These are phyloP conservation scores for Boletus sp. DNA, from an alignment of 1,284 basidiomycete genomes.

Conservation along the genomic window DNA sequence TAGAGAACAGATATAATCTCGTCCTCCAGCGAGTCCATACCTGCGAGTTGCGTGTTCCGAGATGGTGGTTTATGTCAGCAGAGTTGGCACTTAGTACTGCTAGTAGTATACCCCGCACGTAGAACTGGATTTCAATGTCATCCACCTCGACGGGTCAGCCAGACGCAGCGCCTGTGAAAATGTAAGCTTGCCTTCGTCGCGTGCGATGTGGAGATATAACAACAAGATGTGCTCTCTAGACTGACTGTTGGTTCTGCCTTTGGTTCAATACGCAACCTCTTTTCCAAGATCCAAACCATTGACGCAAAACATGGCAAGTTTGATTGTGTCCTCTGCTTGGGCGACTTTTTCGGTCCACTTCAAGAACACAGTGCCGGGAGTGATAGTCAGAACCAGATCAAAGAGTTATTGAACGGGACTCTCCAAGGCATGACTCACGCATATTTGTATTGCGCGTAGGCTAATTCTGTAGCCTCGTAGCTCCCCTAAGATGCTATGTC, in stretches of 20 bases:
- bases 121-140: constrained; percentile 17
- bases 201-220: constrained; percentile 2
- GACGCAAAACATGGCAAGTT: constrained; percentile 96
- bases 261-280: constrained; percentile 74
- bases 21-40: constrained; percentile 59
- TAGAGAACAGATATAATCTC: constrained; percentile 85
- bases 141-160: constrained; percentile 14
- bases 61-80: constrained; percentile 29
- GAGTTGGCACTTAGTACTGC: too few species aligned
- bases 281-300: constrained; percentile 82
- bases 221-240: constrained; percentile 39
- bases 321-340: constrained; percentile 81
- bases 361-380: constrained; percentile 40
- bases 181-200: constrained; percentile 34
- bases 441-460: background rate
- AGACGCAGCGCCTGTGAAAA: constrained; percentile 35
- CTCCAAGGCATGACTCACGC: constrained; percentile 52
- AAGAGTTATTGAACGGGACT: constrained; percentile 61
- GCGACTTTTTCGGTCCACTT: constrained; percentile 84
- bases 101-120: background rate
- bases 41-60: constrained; percentile 16
- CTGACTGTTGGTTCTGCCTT: constrained; percentile 84
- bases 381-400: constrained; percentile 49
- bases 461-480: constrained; percentile 38
- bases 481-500: constrained; percentile 89